Base-by-base conservation (phyloP, 805 yeast genomes). In the Isabelozyma heimii region DNA sequence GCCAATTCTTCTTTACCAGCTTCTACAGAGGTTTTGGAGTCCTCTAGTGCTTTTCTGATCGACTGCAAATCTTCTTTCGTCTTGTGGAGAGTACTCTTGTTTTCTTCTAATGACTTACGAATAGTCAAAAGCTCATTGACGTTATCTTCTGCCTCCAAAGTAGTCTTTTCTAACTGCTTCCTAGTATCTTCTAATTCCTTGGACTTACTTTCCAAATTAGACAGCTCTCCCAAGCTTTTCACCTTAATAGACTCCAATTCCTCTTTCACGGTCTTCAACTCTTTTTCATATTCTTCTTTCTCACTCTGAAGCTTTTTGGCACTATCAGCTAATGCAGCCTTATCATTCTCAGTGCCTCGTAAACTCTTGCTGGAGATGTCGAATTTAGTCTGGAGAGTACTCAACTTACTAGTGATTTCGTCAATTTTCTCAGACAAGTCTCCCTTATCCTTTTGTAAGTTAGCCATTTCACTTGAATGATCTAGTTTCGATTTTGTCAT, bases 401-500 rank as follows among this genome's bases (percentile, higher is more conserved):
- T 16, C 12, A 26, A 13, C 13, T 8, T 30, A 30, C 12, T 12
- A 9, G 10, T 45, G 30, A 45, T 15, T 8, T 45, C 33, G 13
- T 40, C 48, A 7, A 20, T 39, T 28, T 40, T 40, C 8, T 40
- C 39, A 8, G 37, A 24, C 27, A 20, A 37, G 47, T 20, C 27
- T 8, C 45, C n/a, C 44, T 52, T 49, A 28, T 55, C 56, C 16
- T 37, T 33, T 5, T 40, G 37, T 9, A 47, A 41, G n/a, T 30
- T 40, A 8, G 40, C 4, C 5, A 24, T 9, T 40, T 54, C 52
- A 8, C 35, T 15, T 13, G 54, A 52, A 47, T 52, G 58, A 4
- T 44, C 49, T 9, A 44, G 46, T 37, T 60, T 58, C 1, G 57
- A 44, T 1, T 47, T 40, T 4, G 48, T 7, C 5, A 65, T 35